These are phyloP conservation scores for Colletotrichum shisoi DNA, from an alignment of 2,329 filamentous ascomycete species.

Conservation along the genomic window DNA sequence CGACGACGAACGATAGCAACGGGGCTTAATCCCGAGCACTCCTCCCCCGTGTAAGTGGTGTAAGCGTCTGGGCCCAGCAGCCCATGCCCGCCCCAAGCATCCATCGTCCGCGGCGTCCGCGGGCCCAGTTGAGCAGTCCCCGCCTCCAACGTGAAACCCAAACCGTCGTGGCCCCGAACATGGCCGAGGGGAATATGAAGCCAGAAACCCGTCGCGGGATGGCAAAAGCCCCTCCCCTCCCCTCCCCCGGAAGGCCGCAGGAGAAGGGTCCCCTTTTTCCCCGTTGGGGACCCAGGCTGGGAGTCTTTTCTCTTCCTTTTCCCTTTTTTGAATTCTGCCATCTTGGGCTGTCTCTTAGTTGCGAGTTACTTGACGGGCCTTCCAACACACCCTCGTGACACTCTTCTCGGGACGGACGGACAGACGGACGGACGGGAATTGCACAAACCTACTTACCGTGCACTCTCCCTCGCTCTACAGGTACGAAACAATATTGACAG, in stretches of 20 bases:
- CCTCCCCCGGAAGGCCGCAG: not conserved
- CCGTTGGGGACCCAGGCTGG: not conserved
- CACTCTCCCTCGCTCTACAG: too few species aligned
- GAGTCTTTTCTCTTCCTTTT: not conserved
- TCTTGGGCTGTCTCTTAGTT: too few species aligned
- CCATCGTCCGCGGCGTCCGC: not conserved
- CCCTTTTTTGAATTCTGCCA: not conserved
- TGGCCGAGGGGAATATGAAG: not conserved
- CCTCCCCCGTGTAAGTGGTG: too few species aligned
- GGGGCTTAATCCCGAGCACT: too few species aligned
- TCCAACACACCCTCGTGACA: not conserved
- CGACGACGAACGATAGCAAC: too few species aligned
- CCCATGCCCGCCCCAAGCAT: not conserved
- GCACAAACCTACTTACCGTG: too few species aligned
- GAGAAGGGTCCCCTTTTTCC: not conserved
- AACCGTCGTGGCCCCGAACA: not conserved
- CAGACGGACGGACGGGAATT: too few species aligned
- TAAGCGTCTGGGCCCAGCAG: too few species aligned
- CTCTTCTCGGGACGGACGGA: too few species aligned
- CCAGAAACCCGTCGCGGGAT: not conserved
- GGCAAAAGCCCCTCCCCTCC: not conserved
- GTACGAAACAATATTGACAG: not conserved
- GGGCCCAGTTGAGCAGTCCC: not conserved
- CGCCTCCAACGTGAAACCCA: not conserved
- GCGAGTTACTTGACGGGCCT: not conserved